Conservation (phyloP, 345 rosid species). For the Salix koriyanagi region DNA sequence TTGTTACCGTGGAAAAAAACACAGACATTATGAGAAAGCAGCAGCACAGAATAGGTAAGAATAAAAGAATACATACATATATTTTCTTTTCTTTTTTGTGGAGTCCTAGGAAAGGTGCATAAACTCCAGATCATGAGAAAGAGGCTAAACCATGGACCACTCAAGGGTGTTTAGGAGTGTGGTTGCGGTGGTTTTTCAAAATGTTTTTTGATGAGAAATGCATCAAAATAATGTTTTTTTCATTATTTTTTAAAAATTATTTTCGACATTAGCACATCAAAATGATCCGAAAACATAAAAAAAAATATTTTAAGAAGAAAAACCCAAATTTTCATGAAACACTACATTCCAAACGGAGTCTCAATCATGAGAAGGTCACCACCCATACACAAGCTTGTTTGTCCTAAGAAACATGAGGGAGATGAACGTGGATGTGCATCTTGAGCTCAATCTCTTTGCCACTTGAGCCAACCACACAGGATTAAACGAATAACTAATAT, state of each 20-base stretch:
- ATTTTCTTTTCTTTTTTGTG: no score
- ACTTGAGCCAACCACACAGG: not conserved
- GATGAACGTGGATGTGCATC: not conserved
- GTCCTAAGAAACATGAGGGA: not conserved
- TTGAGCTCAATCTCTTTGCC: not conserved
- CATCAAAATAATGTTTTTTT: no score
- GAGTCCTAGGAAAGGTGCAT: not conserved
- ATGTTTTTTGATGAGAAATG: no score
- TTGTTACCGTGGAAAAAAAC: not conserved
- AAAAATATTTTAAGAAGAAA: no score
- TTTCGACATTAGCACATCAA: no score
- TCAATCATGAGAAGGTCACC: not conserved
- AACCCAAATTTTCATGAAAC: no score
- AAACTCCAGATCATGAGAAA: not conserved
- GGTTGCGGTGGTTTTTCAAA: no score
- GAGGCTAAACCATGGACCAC: not conserved
- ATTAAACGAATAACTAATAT: no score
- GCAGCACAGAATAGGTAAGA: not conserved
- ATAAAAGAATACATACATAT: not conserved
- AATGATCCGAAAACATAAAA: no score
- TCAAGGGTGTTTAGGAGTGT: no score
- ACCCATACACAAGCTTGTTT: not conserved
- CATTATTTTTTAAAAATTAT: no score
- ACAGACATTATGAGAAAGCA: not conserved
- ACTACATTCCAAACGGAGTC: no score